Evolutionary conservation across 768 basidiomycete species (phyloP), one percentile per base, ranked within the genome.

Genomic region (Lyophyllum shimeji): DNA sequence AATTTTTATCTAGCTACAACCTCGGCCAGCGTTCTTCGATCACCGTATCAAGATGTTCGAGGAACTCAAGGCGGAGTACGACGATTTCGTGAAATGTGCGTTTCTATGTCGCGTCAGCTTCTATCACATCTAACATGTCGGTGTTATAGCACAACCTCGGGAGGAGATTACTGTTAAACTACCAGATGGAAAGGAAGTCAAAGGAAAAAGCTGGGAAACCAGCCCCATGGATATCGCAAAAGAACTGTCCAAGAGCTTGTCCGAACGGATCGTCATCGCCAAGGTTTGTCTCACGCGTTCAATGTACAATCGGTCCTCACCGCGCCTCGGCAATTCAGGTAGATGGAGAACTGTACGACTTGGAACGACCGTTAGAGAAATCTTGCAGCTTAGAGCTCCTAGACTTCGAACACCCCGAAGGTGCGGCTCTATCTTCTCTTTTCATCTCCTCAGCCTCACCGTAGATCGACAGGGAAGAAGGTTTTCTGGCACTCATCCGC

Each of bases 401-500:
- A 46, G 92, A 96, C 71, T 99, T 98, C 66, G 95, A 98, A 44
- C 81, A 94, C 64, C 85, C 88, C 2, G 93, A 95, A 77, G 94
- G 93, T 86, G 52, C 29, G 71, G 7, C 12, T 12, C 11, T 24
- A 56, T 17, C 1, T 45, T 24, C 21, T 27, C 37, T 18, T 34
- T 12, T 24, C 18, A 47, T 12, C 24, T 33, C 17, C 9, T 24
- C 18, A 43, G 31, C 13, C 40, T 40, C 49, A 23, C 29, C 33
- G 20, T 53, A 39, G 1, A 34, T 21, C 49, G 46, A 51, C 71
- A 87, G 95, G 96, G 57, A 95, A 98, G 73, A 89, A 88, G 64
- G 97, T 99, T 7, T 99, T 98, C 79, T 99, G 97, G 97, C 97
- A 98, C 71, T 98, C 97, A 17, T 98, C 95, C 23, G 97, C 97